phyloP scores from a whole-genome alignment of 2,329 filamentous ascomycete species.

The Aschersonia sp. region DNA sequence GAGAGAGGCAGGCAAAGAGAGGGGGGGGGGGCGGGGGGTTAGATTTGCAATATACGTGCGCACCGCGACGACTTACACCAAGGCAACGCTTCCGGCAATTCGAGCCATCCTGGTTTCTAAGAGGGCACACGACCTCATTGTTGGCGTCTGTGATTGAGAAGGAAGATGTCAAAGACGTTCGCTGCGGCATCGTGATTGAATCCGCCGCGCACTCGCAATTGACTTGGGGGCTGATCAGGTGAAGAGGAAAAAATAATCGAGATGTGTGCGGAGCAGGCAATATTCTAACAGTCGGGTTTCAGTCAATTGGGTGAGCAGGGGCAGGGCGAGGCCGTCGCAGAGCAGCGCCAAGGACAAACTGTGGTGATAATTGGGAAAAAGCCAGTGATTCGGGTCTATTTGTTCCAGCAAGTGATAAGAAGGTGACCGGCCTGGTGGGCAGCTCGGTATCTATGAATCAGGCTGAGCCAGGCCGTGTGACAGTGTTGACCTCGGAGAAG shows the following conservation, averaged over 20 bases:
- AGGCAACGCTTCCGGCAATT: conserved; percentile 95
- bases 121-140: conserved; percentile 92
- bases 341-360: conserved; percentile 1
- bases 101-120: conserved; percentile 91
- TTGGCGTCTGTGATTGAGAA: conserved; percentile 86
- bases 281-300: neutral
- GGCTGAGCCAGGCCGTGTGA: no score
- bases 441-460: no score
- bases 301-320: conserved; percentile 16
- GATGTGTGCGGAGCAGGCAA: neutral
- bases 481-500: no score
- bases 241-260: neutral
- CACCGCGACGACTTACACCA: conserved; percentile 56
- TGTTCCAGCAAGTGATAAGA: neutral
- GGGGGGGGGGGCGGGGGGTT: no score
- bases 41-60: neutral
- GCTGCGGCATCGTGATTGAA: conserved; percentile 71
- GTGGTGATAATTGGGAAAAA: no score
- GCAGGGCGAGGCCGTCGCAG: conserved; percentile 11
- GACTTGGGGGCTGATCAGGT: conserved; percentile 2
- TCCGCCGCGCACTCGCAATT: conserved; percentile 15
- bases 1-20: neutral
- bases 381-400: neutral
- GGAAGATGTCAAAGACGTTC: conserved; percentile 73
- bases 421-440: no score